Evolutionary conservation across 441 rosid genomes (phyloP), one percentile per base, ranked within the genome.

Genomic region (Populus hybrid): DNA sequence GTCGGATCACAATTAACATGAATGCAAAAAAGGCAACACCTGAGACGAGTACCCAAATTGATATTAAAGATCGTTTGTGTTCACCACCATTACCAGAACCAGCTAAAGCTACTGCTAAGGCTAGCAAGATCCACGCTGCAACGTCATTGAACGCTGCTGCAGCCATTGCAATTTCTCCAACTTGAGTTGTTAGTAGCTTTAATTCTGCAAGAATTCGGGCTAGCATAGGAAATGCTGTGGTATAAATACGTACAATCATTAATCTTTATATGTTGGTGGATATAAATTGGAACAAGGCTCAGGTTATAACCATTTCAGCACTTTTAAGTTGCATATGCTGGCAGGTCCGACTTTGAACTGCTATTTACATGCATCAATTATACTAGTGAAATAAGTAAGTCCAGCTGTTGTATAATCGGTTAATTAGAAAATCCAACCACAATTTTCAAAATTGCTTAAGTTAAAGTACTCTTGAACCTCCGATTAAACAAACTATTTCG

Each of bases 101-200:
- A 0, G 82, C 80, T 0, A 78, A 74, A 0, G 86, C 84, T 1
- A 81, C 80, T 0, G 82, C 84, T 20, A 83, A 72, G 14, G 83
- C 83, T 6, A 79, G 74, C 65, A 79, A 61, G 40, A 82, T 76
- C 85, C 85, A 82, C 2, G 85, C 85, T 0, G 79, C 83, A 0
- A 83, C 79, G 50, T 83, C 83, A 21, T 83, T 83, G 59, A 83
- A 80, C 10, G 86, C 86, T 0, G 86, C 83, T 3, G 85, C 85
- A 5, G 85, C 85, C 85, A 80, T 83, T n/a, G 85, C 83, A 1
- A 79, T 79, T 78, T 83, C 74, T 2, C 85, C 83, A 3, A 77
- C 76, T 35, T 72, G 56, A 16, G 85, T 83, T 23, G 85, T 79
- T 6, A 83, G 77, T 0, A 75, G 65, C 42, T 75, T 75, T 4